Conservation (phyloP, 371 early-diverging fungal species). For the Mucor lusitanicus region DNA sequence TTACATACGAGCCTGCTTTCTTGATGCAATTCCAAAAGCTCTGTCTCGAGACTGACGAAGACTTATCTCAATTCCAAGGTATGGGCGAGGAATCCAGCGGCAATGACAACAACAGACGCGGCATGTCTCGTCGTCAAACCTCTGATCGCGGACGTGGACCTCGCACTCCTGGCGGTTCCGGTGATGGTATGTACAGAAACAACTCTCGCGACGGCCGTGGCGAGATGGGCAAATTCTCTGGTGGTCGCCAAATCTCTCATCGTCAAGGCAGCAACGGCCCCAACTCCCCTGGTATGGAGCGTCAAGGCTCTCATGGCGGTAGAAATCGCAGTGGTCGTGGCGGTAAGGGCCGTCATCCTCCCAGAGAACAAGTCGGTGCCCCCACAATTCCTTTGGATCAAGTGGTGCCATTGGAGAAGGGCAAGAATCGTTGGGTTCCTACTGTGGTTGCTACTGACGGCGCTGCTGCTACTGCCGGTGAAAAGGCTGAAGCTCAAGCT, state of each 20-base stretch:
- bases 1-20: constrained; percentile 72
- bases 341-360: constrained; percentile 48
- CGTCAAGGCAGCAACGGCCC: constrained; percentile 56
- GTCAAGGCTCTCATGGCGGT: constrained; percentile 52
- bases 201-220: constrained; percentile 43
- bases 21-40: constrained; percentile 76
- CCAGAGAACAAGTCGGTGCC: constrained; percentile 46
- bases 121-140: constrained; percentile 56
- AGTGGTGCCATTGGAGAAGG: constrained; percentile 75
- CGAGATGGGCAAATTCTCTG: constrained; percentile 54
- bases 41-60: constrained; percentile 67
- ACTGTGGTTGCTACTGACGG: constrained; percentile 41
- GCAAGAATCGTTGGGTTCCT: constrained; percentile 88
- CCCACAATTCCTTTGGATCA: constrained; percentile 67
- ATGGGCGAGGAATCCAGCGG: constrained; percentile 57
- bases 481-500: constrained; percentile 11
- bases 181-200: constrained; percentile 49
- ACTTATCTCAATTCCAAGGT: constrained; percentile 68
- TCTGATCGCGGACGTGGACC: constrained; percentile 66
- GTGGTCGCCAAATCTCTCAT: constrained; percentile 46
- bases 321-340: constrained; percentile 57
- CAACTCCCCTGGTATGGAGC: constrained; percentile 57
- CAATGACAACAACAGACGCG: constrained; percentile 19
- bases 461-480: constrained; percentile 13
- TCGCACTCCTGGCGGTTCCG: constrained; percentile 46